A percentile compares a stretch with the other conserved stretches of the same genome.
phyloP scores from a whole-genome alignment of 2,329 filamentous ascomycete species.

The Phymatotrichopsis omnivora region DNA sequence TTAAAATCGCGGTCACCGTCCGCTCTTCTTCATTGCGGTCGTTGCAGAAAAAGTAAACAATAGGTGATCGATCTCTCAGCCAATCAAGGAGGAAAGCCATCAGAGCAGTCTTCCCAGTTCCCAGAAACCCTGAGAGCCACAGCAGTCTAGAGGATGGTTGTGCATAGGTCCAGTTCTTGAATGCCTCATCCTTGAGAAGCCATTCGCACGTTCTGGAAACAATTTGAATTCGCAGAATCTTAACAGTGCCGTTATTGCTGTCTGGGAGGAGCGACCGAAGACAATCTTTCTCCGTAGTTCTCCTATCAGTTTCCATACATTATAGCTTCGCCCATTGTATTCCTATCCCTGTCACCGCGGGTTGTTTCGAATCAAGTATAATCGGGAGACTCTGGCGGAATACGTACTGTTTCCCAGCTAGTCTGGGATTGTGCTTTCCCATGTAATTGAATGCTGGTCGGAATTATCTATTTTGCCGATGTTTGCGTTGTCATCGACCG shows the following conservation, averaged over 20 bases:
- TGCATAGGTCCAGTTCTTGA: slow-evolving; percentile 6
- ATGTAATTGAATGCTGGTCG: no score
- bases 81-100: slow-evolving; percentile 3
- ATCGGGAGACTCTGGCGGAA: no score
- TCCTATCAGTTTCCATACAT: no score
- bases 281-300: neutral
- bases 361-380: no score
- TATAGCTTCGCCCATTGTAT: no score
- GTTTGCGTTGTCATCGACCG: no score
- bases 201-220: slow-evolving; percentile 7
- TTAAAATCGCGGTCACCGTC: slow-evolving; percentile 3
- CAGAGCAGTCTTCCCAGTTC: slow-evolving; percentile 9
- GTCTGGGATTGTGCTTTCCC: no score
- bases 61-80: neutral
- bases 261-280: slow-evolving; percentile 3
- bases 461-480: no score
- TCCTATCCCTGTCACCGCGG: no score
- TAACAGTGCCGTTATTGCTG: neutral
- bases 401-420: no score
- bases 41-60: slow-evolving; percentile 6
- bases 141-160: neutral
- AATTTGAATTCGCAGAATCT: neutral
- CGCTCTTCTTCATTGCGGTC: neutral
- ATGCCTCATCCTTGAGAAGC: neutral
- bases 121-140: slow-evolving; percentile 1